These are phyloP conservation scores for Aureobasidium melanogenum DNA, from an alignment of 2,329 filamentous ascomycete genomes.

Conservation along the genomic window DNA sequence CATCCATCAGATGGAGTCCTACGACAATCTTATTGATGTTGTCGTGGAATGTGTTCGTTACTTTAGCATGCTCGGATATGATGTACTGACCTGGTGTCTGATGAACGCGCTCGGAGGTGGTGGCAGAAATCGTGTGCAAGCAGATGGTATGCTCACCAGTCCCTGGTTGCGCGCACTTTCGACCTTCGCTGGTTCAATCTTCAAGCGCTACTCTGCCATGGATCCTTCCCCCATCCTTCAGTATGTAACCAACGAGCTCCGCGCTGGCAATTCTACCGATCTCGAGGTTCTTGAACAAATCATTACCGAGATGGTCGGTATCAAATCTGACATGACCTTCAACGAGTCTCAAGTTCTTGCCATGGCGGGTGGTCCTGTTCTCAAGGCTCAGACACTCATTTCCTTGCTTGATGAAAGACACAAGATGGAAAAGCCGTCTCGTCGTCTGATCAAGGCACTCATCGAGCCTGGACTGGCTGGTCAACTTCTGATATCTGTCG, in stretches of 20 bases:
- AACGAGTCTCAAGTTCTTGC: slow-evolving; percentile 80
- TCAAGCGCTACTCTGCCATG: slow-evolving; percentile 75
- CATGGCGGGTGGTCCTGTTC: slow-evolving; percentile 74
- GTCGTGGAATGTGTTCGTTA: slow-evolving; percentile 93
- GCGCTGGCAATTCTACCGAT: slow-evolving; percentile 76
- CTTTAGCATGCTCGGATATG: slow-evolving; percentile 85
- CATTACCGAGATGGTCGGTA: slow-evolving; percentile 86
- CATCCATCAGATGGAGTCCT: slow-evolving; percentile 83
- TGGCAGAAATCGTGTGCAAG: slow-evolving; percentile 50
- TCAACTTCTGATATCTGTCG: slow-evolving; percentile 78
- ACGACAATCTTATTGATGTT: slow-evolving; percentile 88
- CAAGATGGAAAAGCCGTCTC: slow-evolving; percentile 56
- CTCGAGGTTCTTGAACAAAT: slow-evolving; percentile 86
- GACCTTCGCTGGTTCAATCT: slow-evolving; percentile 83
- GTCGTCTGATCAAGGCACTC: slow-evolving; percentile 70
- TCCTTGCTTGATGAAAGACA: slow-evolving; percentile 76
- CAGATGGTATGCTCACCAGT: slow-evolving; percentile 68
- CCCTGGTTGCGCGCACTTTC: slow-evolving; percentile 87
- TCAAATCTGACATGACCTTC: slow-evolving; percentile 77
- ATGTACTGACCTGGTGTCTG: slow-evolving; percentile 86
- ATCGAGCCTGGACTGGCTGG: slow-evolving; percentile 70
- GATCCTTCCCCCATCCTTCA: slow-evolving; percentile 77
- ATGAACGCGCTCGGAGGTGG: slow-evolving; percentile 60
- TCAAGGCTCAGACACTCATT: slow-evolving; percentile 72
- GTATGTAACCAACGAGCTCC: slow-evolving; percentile 80